These are phyloP conservation scores for Tetrahymena malaccensis DNA, from an alignment of 73 alveolate genomes.

Conservation along the genomic window DNA sequence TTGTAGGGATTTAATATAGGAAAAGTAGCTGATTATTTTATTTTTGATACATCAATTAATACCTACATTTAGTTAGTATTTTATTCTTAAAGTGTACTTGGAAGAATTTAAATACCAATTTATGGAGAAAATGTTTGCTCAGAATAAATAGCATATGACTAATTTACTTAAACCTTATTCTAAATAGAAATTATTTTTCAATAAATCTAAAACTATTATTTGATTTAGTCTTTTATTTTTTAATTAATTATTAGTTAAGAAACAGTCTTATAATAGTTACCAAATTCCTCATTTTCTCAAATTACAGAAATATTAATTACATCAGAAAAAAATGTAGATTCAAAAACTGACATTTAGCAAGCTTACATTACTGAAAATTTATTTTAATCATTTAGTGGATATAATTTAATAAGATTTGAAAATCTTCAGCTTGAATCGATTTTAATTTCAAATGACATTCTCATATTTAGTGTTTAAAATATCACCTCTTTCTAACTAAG, in stretches of 20 bases:
- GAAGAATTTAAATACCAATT: background rate
- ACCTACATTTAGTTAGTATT: background rate
- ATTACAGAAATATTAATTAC: background rate
- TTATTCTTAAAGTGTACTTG: background rate
- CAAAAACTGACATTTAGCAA: background rate
- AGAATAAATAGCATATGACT: background rate
- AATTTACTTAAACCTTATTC: background rate
- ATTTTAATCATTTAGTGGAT: background rate
- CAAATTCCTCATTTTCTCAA: background rate
- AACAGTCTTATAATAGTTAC: background rate
- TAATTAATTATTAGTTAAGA: background rate
- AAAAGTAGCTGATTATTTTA: background rate
- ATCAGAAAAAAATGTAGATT: background rate
- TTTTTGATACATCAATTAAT: background rate
- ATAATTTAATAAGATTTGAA: background rate
- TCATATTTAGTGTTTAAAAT: no score
- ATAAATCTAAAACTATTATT: background rate
- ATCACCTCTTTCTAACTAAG: background rate
- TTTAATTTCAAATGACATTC: background rate
- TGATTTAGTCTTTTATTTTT: background rate
- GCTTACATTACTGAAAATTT: background rate
- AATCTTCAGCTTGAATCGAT: background rate
- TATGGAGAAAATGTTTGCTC: background rate
- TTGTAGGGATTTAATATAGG: background rate
- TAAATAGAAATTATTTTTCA: background rate